phyloP scores from a whole-genome alignment of 495 filamentous ascomycete species.

The Trichoderma asperelloides region DNA sequence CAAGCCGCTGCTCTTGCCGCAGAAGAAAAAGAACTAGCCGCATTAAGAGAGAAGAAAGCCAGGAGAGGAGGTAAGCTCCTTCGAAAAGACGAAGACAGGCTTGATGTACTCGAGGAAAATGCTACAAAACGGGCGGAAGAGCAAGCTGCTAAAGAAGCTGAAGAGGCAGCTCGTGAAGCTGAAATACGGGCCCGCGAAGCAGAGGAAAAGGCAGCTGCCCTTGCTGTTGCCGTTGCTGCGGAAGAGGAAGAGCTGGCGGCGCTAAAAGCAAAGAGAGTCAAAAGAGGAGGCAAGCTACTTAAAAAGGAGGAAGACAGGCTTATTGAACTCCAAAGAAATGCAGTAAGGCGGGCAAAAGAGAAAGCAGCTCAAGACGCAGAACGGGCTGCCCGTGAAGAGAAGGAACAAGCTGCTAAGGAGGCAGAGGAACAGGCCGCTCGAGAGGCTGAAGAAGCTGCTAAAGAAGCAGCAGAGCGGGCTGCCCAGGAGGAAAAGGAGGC shows the following conservation, averaged over 20 bases:
- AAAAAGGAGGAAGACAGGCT: slow-evolving; percentile 2
- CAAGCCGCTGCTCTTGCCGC: background rate
- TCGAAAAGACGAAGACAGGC: slow-evolving; percentile 1
- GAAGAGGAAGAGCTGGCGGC: slow-evolving; percentile 10
- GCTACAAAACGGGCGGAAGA: slow-evolving; percentile 11
- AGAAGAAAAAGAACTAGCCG: slow-evolving; percentile 7
- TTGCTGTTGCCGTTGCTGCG: background rate
- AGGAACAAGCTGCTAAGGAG: slow-evolving; percentile 15
- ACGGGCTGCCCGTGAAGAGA: slow-evolving; percentile 9
- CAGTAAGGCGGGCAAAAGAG: slow-evolving; percentile 30
- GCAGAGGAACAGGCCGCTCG: slow-evolving; percentile 14
- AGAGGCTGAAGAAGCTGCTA: slow-evolving; percentile 13
- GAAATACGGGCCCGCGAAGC: background rate
- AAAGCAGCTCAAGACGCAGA: slow-evolving; percentile 16
- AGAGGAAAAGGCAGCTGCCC: background rate
- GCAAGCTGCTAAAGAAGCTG: slow-evolving; percentile 14
- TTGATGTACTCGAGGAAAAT: background rate
- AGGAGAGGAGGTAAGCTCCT: background rate
- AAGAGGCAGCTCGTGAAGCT: slow-evolving; percentile 25
- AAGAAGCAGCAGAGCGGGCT: slow-evolving; percentile 16
- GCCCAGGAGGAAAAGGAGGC: slow-evolving; percentile 11
- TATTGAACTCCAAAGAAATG: slow-evolving; percentile 18
- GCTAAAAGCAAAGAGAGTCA: slow-evolving; percentile 22
- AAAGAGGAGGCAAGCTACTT: background rate
- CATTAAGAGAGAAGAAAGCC: background rate